Evolutionary conservation across 208 protist species (phyloP).

Genomic region (Trypanosoma conorhini): DNA sequence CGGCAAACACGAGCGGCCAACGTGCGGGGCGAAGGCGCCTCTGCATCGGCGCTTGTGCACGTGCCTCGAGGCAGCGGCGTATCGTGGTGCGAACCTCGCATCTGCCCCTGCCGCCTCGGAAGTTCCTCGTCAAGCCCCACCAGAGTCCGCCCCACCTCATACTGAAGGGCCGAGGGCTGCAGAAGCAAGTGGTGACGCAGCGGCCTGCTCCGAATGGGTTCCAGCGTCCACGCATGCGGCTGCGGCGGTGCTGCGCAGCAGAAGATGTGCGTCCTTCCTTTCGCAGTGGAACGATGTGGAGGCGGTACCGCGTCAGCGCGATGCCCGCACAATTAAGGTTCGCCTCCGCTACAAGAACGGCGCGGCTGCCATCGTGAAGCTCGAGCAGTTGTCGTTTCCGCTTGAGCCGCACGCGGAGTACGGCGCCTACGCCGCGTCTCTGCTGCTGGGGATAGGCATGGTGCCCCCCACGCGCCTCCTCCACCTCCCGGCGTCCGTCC

Average conservation of each 20-base stretch:
- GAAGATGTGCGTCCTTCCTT: constrained; percentile 4
- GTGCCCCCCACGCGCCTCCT: constrained; percentile 18
- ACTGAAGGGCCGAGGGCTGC: background rate
- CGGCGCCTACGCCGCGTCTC: constrained; percentile 8
- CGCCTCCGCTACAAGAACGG: constrained; percentile 5
- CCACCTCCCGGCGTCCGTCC: background rate
- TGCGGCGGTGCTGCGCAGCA: background rate
- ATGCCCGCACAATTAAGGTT: constrained; percentile 24
- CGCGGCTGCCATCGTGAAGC: constrained; percentile 14
- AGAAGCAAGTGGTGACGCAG: background rate
- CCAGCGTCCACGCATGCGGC: background rate
- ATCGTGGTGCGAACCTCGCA: background rate
- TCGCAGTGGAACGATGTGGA: constrained; percentile 4
- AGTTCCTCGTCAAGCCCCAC: background rate
- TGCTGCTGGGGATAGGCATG: constrained; percentile 10
- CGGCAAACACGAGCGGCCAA: constrained; percentile 20
- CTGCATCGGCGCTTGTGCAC: constrained; percentile 14
- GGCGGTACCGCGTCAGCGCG: background rate
- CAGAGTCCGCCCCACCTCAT: too few species aligned
- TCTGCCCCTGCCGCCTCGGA: background rate
- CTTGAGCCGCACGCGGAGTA: constrained; percentile 24
- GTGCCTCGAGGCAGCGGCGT: constrained; percentile 2
- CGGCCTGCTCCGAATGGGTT: background rate
- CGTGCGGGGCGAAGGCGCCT: constrained; percentile 7
- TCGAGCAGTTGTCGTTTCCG: constrained; percentile 25